phyloP scores from a whole-genome alignment of 2,329 filamentous ascomycete species.

The Knufia fluminis region DNA sequence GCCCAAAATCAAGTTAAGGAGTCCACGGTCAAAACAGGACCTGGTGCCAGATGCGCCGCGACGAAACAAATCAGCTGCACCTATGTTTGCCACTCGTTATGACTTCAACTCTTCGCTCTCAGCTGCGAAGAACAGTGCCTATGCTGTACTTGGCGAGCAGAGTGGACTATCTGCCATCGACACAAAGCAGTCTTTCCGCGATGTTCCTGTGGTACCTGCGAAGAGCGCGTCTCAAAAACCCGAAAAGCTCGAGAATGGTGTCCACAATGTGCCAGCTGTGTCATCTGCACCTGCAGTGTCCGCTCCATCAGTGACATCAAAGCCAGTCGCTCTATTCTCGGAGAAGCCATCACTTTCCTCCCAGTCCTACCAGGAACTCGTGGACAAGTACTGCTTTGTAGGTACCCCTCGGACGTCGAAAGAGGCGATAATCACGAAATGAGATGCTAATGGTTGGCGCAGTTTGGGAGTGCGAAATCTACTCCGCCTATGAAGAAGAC shows the following conservation, averaged over 20 bases:
- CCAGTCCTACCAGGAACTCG: constrained; percentile 87
- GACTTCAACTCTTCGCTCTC: constrained; percentile 89
- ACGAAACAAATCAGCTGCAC: constrained; percentile 46
- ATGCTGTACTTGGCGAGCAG: constrained; percentile 21
- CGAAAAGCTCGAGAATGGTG: constrained; percentile 14
- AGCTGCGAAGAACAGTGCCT: constrained; percentile 59
- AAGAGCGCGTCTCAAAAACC: constrained; percentile 13
- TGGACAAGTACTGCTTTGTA: constrained; percentile 99
- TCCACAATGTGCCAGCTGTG: constrained; percentile 12
- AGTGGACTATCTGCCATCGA: constrained; percentile 19
- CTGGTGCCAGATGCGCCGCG: constrained; percentile 51
- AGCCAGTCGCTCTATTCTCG: constrained; percentile 47
- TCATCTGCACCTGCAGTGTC: constrained; percentile 13
- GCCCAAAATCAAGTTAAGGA: constrained; percentile 60
- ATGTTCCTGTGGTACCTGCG: constrained; percentile 18
- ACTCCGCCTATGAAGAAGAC: constrained; percentile 29
- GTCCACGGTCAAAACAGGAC: constrained; percentile 53
- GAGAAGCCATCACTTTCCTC: constrained; percentile 67
- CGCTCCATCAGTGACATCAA: constrained; percentile 32
- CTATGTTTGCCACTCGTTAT: constrained; percentile 85
- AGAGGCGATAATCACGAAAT: constrained; percentile 19
- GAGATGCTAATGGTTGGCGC: constrained; percentile 25
- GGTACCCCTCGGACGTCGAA: constrained; percentile 47
- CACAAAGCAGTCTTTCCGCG: constrained; percentile 22
- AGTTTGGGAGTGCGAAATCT: constrained; percentile 44